Conservation (phyloP, 139 green algal species). For the Tetradesmus obliquus region DNA sequence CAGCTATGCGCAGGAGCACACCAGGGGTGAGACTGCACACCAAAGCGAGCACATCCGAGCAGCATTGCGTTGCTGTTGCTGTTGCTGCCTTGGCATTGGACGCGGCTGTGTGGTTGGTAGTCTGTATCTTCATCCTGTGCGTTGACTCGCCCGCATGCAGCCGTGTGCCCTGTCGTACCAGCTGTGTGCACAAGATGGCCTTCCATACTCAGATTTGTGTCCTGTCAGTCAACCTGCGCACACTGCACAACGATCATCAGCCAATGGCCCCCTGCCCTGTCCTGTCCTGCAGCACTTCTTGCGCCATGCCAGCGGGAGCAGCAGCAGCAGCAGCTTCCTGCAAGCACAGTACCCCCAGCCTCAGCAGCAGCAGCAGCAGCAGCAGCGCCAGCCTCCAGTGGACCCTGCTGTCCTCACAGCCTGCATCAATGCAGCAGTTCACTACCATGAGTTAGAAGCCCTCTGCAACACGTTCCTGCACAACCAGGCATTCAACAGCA, state of each 20-base stretch:
- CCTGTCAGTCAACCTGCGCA: no score
- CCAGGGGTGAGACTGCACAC: neutral
- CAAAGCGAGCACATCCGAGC: no score
- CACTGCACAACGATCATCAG: no score
- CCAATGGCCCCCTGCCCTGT: no score
- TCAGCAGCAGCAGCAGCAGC: neutral
- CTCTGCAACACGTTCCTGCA: slow-evolving; percentile 32
- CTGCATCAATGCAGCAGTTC: slow-evolving; percentile 27
- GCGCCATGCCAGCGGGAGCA: neutral
- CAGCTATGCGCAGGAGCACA: neutral
- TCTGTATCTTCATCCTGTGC: no score
- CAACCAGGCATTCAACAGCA: neutral
- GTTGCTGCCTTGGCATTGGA: no score
- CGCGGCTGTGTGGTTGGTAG: no score
- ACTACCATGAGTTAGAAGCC: slow-evolving; percentile 2
- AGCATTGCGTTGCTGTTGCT: no score
- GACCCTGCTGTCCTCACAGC: neutral
- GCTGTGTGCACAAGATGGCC: no score
- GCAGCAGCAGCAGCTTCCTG: slow-evolving; percentile 20
- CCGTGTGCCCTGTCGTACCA: no score
- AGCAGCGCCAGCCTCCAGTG: neutral
- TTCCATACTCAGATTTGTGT: no score
- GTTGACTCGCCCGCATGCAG: no score
- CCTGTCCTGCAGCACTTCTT: neutral
- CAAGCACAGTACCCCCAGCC: neutral